phyloP scores from a whole-genome alignment of 164 flowering plant species.

The Umbellularia californica region DNA sequence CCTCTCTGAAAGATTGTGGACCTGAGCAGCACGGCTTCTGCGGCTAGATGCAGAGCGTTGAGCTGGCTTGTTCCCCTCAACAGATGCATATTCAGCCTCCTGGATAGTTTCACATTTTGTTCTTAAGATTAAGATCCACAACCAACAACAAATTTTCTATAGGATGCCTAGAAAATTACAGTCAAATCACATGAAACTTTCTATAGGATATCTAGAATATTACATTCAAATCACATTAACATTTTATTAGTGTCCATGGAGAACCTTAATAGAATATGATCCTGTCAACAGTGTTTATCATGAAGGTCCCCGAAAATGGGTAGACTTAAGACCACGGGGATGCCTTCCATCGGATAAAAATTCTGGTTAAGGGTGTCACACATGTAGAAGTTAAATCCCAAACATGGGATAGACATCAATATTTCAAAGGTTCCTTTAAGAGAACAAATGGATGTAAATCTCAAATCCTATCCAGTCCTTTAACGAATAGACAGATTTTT shows the following conservation, averaged over 20 bases:
- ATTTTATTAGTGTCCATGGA: no score
- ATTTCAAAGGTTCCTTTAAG: neutral
- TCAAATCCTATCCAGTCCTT: neutral
- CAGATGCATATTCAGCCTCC: slow-evolving; percentile 24
- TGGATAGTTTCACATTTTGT: neutral
- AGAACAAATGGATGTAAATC: neutral
- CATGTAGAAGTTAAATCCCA: no score
- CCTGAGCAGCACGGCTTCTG: slow-evolving; percentile 83
- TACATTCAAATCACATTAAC: no score
- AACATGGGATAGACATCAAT: neutral
- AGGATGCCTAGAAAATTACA: neutral
- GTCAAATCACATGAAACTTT: no score
- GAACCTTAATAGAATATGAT: no score
- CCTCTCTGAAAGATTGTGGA: slow-evolving; percentile 90
- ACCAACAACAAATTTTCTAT: neutral
- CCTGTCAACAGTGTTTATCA: neutral
- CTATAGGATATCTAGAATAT: no score
- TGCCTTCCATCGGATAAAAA: neutral
- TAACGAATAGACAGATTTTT: no score
- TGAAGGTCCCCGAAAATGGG: neutral
- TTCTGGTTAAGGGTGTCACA: neutral
- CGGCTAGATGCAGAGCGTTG: slow-evolving; percentile 35
- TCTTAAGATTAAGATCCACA: neutral
- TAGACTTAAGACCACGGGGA: neutral
- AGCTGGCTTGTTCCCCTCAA: slow-evolving; percentile 16